Conservation (phyloP, 371 early-diverging fungal genomes). For the Choanephora cucurbitarum region DNA sequence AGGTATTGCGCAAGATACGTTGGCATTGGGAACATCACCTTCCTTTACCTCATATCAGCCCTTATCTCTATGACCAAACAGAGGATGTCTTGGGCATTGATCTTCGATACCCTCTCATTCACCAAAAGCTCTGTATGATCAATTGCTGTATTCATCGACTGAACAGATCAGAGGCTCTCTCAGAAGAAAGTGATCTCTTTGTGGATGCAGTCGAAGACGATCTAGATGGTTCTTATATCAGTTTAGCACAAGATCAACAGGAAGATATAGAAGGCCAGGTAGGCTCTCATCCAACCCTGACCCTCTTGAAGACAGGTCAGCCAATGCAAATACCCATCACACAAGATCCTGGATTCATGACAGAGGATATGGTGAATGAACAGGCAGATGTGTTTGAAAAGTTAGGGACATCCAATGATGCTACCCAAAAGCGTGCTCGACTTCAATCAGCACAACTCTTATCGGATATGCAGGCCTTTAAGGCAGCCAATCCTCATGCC, state of each 20-base stretch:
- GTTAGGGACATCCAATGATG: slow-evolving; percentile 73
- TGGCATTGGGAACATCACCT: slow-evolving; percentile 65
- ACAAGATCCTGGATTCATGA: slow-evolving; percentile 82
- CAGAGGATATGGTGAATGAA: slow-evolving; percentile 87
- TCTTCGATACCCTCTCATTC: slow-evolving; percentile 70
- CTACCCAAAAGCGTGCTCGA: slow-evolving; percentile 73
- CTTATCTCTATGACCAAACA: slow-evolving; percentile 25
- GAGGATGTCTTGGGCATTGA: slow-evolving; percentile 61
- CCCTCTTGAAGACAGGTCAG: slow-evolving; percentile 53
- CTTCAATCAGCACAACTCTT: slow-evolving; percentile 80
- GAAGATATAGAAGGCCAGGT: slow-evolving; percentile 32
- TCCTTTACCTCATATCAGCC: slow-evolving; percentile 59
- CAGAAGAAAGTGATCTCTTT: slow-evolving; percentile 18
- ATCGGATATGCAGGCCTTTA: slow-evolving; percentile 86
- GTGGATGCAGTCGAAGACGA: slow-evolving; percentile 24
- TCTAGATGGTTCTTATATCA: slow-evolving; percentile 12
- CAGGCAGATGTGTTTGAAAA: slow-evolving; percentile 78
- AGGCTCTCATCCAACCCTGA: slow-evolving; percentile 29
- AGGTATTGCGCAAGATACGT: slow-evolving; percentile 60
- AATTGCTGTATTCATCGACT: slow-evolving; percentile 85
- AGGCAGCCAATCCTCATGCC: slow-evolving; percentile 84
- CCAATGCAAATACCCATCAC: slow-evolving; percentile 73
- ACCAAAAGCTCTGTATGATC: slow-evolving; percentile 92
- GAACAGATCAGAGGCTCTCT: slow-evolving; percentile 1
- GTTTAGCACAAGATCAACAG: slow-evolving; percentile 25